phyloP scores from a whole-genome alignment of 148 eudicot genomes.

The Chenopodium berlandieri region DNA sequence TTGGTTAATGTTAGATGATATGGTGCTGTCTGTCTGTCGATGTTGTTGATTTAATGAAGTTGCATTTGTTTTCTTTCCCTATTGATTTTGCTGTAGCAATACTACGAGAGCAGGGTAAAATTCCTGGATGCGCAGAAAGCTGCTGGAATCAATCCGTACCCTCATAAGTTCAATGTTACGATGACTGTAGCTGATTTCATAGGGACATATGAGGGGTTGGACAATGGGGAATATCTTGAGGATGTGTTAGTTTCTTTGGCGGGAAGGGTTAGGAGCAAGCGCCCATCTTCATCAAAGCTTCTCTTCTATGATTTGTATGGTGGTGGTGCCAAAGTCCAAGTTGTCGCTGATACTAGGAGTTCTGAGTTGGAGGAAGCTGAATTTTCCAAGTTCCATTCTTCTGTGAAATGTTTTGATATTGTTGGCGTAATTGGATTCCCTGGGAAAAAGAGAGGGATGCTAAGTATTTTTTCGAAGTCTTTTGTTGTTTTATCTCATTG shows the following conservation, averaged over 20 bases:
- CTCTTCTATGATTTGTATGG: conserved; percentile 70
- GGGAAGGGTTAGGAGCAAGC: conserved; percentile 73
- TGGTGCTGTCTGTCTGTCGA: not conserved
- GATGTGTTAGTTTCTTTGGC: conserved; percentile 56
- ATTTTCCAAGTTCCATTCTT: conserved; percentile 22
- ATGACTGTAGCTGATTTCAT: conserved; percentile 50
- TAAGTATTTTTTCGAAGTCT: conserved; percentile 76
- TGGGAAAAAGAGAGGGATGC: conserved; percentile 92
- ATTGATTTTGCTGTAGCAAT: conserved; percentile 49
- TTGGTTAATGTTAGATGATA: not conserved
- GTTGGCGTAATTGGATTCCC: conserved; percentile 70
- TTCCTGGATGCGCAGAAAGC: conserved; percentile 42
- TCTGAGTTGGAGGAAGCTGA: conserved; percentile 52
- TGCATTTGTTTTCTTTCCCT: not conserved
- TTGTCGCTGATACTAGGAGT: conserved; percentile 69
- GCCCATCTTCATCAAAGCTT: conserved; percentile 62
- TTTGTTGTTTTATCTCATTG: conserved; percentile 70
- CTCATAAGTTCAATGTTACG: conserved; percentile 57
- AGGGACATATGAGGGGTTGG: conserved; percentile 45
- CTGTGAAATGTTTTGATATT: conserved; percentile 69
- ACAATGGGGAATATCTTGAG: conserved; percentile 48
- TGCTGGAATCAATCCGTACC: conserved; percentile 71
- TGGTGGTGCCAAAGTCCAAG: conserved; percentile 63
- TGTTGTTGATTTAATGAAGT: not conserved
- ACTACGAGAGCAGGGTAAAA: conserved; percentile 54